Percentiles rank a stretch among this genome's conserved stretches.
phyloP scores from a whole-genome alignment of 148 eudicot species.

The Vaccinium corymbosum region DNA sequence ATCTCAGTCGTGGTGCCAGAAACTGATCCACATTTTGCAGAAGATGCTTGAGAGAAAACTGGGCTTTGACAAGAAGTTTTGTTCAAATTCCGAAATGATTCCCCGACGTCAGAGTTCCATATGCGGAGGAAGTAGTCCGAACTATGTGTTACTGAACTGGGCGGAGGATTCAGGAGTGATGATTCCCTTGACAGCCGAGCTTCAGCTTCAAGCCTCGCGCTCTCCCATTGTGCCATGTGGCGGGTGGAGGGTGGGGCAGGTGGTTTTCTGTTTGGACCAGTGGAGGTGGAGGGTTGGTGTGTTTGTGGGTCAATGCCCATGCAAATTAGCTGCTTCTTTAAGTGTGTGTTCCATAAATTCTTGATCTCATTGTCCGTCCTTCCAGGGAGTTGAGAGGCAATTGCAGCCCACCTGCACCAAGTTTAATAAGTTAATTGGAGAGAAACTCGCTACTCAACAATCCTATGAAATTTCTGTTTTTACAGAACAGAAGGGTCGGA shows the following conservation, averaged over 20 bases:
- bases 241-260: constrained; percentile 74
- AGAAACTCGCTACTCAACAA: background rate
- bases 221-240: constrained; percentile 99
- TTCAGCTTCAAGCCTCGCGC: constrained; percentile 95
- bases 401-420: constrained; percentile 80
- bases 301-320: constrained; percentile 87
- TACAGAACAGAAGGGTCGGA: background rate
- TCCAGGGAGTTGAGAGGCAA: constrained; percentile 81
- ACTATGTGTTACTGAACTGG: constrained; percentile 21
- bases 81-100: constrained; percentile 60
- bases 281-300: constrained; percentile 47
- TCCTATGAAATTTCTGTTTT: background rate
- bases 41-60: constrained; percentile 48
- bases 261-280: constrained; percentile 26
- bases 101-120: constrained; percentile 93
- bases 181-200: constrained; percentile 86
- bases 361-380: constrained; percentile 95
- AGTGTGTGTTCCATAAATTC: constrained; percentile 92
- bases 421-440: background rate
- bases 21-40: constrained; percentile 42
- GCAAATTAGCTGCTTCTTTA: constrained; percentile 60
- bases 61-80: constrained; percentile 43
- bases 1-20: constrained; percentile 50
- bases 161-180: constrained; percentile 21
- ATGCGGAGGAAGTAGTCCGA: constrained; percentile 62